These are phyloP conservation scores for Tulasnella calospora DNA, from an alignment of 768 basidiomycete species.

Conservation along the genomic window DNA sequence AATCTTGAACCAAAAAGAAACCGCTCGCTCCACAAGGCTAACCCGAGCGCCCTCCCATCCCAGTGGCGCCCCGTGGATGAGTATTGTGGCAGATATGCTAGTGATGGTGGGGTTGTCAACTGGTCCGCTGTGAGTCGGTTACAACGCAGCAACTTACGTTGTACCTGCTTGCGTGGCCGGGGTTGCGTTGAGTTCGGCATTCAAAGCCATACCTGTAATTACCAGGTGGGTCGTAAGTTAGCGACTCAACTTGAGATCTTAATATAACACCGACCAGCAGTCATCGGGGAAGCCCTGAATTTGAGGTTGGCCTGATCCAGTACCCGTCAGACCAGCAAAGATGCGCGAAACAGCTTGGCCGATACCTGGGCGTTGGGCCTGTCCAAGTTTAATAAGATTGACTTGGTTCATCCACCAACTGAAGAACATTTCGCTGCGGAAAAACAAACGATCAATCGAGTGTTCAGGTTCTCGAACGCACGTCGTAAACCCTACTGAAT, in stretches of 20 bases:
- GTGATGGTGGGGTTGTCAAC: background rate
- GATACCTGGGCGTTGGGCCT: background rate
- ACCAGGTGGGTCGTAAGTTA: background rate
- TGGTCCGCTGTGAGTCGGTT: background rate
- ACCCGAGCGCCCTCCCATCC: background rate
- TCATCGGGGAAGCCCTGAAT: background rate
- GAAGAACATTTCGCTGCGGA: conserved; percentile 11
- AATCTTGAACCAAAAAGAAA: too few species aligned
- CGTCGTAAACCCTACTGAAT: background rate
- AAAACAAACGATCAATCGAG: background rate
- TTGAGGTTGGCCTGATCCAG: background rate
- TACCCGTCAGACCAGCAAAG: background rate
- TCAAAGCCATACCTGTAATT: conserved; percentile 18
- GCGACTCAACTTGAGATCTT: too few species aligned
- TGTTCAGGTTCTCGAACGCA: background rate
- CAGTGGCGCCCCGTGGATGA: background rate
- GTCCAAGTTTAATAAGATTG: background rate
- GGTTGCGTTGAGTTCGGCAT: conserved; percentile 14
- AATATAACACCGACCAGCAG: background rate
- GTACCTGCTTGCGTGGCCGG: conserved; percentile 13
- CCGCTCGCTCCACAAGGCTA: background rate
- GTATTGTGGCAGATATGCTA: background rate
- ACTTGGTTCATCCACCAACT: conserved; percentile 14
- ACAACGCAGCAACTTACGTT: conserved; percentile 13
- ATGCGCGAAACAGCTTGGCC: background rate